These are phyloP conservation scores for Globisporangium splendens DNA, from an alignment of 352 stramenopile genomes.

Conservation along the genomic window DNA sequence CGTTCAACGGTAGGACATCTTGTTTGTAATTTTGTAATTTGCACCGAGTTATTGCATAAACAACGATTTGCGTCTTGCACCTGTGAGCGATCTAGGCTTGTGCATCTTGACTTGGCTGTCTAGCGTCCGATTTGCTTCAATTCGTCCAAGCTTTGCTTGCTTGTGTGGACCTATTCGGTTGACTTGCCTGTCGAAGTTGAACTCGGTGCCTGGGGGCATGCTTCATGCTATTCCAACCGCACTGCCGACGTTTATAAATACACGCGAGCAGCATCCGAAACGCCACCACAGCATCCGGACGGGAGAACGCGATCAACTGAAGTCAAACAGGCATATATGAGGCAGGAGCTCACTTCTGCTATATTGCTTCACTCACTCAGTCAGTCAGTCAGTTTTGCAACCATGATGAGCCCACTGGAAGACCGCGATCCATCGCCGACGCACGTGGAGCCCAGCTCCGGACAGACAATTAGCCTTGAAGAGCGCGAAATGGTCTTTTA, in stretches of 20 bases:
- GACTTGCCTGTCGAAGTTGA: not conserved
- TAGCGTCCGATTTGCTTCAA: not conserved
- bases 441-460: not conserved
- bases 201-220: not conserved
- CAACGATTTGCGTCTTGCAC: not conserved
- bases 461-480: not conserved
- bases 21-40: not conserved
- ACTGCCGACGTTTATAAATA: not conserved
- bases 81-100: slow-evolving; percentile 12
- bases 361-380: not conserved
- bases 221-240: not conserved
- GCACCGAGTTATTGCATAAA: not conserved
- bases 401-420: slow-evolving; percentile 37
- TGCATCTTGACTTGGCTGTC: slow-evolving; percentile 10
- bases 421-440: slow-evolving; percentile 17
- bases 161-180: not conserved
- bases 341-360: not conserved
- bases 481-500: slow-evolving; percentile 44
- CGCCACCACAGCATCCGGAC: not conserved
- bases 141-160: not conserved
- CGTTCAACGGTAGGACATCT: too few relatives aligned
- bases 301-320: not conserved
- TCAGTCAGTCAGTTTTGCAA: not conserved
- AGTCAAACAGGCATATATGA: not conserved
- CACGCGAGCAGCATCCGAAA: not conserved